Base-by-base conservation (phyloP, 164 flowering plant species). In the Cinnamomum micranthum region DNA sequence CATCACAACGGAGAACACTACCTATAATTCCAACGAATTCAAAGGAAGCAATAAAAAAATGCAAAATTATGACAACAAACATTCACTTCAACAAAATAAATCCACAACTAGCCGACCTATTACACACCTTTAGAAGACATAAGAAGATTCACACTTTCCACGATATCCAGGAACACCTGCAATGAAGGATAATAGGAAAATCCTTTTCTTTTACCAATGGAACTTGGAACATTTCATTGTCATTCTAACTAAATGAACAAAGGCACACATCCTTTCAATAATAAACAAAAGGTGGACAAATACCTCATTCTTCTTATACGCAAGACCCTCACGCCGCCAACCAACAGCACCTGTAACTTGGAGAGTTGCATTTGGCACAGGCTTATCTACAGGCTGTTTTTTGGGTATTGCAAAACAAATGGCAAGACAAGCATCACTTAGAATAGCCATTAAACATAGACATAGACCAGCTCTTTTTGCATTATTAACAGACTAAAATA, bases 281-380 rank as follows among this genome's bases (percentile, higher is more conserved):
- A 41, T 41, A 41, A 41, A 41, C 22, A 14, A 41, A 65, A 20
- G 24, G 9, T 23, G 63, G 9, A 71, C 12, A 71, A 31, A 78
- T 70, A 92, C 99, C 97, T 95, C 99, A 81, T 95, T 95, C 85
- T 93, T 95, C 83, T 95, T 95, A 79, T 95, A 95, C 60, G 81
- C 84, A 78, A 95, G 99, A 66, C 99, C 99, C 80, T 95, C 99
- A 81, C 99, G 85, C 23, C 99, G 88, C 99, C 99, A 95, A 69
- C 99, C 98, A 85, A 95, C 99, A 81, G 99, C 99, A 80, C 99
- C 99, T 31, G 99, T 95, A 71, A 95, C 99, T 95, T 95, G 99
- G 76, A 93, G 84, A 71, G 99, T 95, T 62, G 99, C 99, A 89
- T 95, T 95, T 2, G 99, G 98, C 58, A 95, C 97, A 58, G 97